phyloP scores from a whole-genome alignment of 2,329 filamentous ascomycete species.

The Xylariaceae sp. region DNA sequence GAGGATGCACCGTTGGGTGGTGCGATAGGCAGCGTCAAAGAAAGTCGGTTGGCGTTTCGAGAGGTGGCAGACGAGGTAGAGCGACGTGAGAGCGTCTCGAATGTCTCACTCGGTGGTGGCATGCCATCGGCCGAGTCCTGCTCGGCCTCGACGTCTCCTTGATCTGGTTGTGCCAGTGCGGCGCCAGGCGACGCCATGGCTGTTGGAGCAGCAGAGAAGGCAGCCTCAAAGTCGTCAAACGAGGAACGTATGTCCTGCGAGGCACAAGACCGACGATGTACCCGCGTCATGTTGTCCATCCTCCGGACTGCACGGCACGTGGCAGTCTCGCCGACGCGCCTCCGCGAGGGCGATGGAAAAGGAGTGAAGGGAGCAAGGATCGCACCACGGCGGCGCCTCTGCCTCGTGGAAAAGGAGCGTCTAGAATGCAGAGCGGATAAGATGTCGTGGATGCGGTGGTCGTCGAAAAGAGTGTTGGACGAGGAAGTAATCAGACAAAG shows the following conservation, averaged over 20 bases:
- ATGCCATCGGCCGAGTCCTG: slow-evolving; percentile 24
- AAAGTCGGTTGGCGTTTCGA: slow-evolving; percentile 50
- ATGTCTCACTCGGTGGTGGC: slow-evolving; percentile 32
- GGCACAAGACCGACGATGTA: slow-evolving; percentile 19
- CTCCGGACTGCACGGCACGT: slow-evolving; percentile 12
- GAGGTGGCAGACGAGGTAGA: slow-evolving; percentile 47
- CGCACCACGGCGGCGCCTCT: slow-evolving; percentile 19
- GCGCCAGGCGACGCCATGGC: no score
- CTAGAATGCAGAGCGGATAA: slow-evolving; percentile 19
- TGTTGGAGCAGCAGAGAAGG: no score
- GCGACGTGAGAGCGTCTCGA: slow-evolving; percentile 38
- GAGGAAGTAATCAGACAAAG: slow-evolving; percentile 23
- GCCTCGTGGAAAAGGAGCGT: slow-evolving; percentile 17
- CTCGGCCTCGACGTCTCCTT: slow-evolving; percentile 11
- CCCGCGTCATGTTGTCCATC: slow-evolving; percentile 20
- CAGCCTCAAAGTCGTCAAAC: no score
- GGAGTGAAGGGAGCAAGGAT: slow-evolving; percentile 19
- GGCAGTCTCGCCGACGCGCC: slow-evolving; percentile 10
- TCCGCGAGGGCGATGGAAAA: slow-evolving; percentile 15
- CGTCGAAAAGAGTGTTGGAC: slow-evolving; percentile 23
- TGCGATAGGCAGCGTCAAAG: slow-evolving; percentile 54
- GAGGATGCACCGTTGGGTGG: slow-evolving; percentile 44
- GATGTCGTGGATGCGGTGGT: slow-evolving; percentile 19
- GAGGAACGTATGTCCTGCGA: slow-evolving; percentile 16
- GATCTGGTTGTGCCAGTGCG: no score